Percentiles rank a stretch among this genome's conserved stretches.
Evolutionary conservation across 371 early-diverging fungal genomes (phyloP).

Genomic region (Rhizopus sp.): DNA sequence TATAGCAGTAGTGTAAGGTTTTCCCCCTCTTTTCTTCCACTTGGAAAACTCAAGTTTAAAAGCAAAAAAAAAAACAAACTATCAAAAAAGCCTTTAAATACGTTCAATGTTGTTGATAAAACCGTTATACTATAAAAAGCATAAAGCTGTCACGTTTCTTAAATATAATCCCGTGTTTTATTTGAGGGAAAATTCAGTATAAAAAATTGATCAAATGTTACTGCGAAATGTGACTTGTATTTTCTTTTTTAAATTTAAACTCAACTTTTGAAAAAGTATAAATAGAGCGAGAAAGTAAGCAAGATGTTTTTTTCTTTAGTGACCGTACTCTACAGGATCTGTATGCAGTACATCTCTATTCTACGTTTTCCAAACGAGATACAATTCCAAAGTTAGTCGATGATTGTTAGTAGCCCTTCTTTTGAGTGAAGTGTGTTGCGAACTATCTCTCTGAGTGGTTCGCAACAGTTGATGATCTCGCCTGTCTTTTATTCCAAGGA

Average conservation of each 20-base stretch:
- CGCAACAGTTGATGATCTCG: conserved; percentile 42
- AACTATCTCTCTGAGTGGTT: conserved; percentile 17
- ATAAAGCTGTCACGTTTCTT: too few species aligned
- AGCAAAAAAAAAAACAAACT: too few species aligned
- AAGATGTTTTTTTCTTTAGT: conserved; percentile 33
- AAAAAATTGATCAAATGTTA: not conserved
- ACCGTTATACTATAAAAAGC: too few species aligned
- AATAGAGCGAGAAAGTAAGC: conserved; percentile 19
- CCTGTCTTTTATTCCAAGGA: conserved; percentile 34
- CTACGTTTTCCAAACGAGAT: conserved; percentile 51
- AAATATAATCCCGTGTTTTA: too few species aligned
- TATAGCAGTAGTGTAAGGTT: too few species aligned
- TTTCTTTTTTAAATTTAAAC: too few species aligned
- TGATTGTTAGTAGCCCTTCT: conserved; percentile 42
- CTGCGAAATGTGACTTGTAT: not conserved
- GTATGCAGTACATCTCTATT: conserved; percentile 52
- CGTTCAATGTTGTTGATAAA: too few species aligned
- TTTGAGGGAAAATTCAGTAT: too few species aligned
- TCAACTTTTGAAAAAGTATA: conserved; percentile 27
- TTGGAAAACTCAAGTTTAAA: too few species aligned
- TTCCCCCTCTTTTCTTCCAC: too few species aligned
- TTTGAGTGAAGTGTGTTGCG: conserved; percentile 43
- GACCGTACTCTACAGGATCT: conserved; percentile 55
- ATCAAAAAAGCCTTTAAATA: too few species aligned
- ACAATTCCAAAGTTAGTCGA: conserved; percentile 42